A percentile compares a stretch with the other conserved stretches of the same genome.
Conservation (phyloP, 2,329 filamentous ascomycete species). For the Salinomyces thailandicus region DNA sequence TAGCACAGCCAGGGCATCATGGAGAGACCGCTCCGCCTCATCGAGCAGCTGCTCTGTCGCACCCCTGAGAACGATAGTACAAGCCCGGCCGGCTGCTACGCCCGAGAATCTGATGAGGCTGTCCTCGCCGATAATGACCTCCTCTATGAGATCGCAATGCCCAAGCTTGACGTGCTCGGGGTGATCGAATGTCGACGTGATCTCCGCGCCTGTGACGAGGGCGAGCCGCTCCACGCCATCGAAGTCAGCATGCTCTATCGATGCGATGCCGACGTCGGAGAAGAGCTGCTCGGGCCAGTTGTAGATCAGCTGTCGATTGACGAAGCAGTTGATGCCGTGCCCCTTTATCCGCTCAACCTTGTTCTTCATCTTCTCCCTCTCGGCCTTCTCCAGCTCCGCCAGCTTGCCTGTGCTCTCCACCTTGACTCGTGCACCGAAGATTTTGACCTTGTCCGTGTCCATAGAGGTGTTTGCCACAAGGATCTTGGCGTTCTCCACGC, state of each 20-base stretch:
- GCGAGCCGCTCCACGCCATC: constrained; percentile 93
- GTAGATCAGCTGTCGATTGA: constrained; percentile 98
- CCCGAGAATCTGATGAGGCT: constrained; percentile 96
- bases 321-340: constrained; percentile 99
- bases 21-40: constrained; percentile 88
- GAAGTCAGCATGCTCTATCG: constrained; percentile 97
- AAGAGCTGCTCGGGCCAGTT: constrained; percentile 99
- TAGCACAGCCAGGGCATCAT: constrained; percentile 90
- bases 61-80: constrained; percentile 91
- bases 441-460: constrained; percentile 99
- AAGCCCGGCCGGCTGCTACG: constrained; percentile 84
- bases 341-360: constrained; percentile 99
- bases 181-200: constrained; percentile 95
- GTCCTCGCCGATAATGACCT: constrained; percentile 97
- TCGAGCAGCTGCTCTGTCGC: constrained; percentile 95
- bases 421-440: constrained; percentile 94
- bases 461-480: constrained; percentile 95
- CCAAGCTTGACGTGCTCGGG: constrained; percentile 95
- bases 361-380: constrained; percentile 98
- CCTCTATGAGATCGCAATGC: constrained; percentile 89
- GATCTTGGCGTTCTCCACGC: constrained; percentile 96
- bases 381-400: constrained; percentile 95
- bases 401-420: constrained; percentile 93
- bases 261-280: constrained; percentile 93
- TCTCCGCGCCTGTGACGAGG: constrained; percentile 92